A percentile compares a stretch with the other conserved stretches of the same genome.
Evolutionary conservation across 2,329 filamentous ascomycete genomes (phyloP).

Genomic region (Colletotrichum magnum): DNA sequence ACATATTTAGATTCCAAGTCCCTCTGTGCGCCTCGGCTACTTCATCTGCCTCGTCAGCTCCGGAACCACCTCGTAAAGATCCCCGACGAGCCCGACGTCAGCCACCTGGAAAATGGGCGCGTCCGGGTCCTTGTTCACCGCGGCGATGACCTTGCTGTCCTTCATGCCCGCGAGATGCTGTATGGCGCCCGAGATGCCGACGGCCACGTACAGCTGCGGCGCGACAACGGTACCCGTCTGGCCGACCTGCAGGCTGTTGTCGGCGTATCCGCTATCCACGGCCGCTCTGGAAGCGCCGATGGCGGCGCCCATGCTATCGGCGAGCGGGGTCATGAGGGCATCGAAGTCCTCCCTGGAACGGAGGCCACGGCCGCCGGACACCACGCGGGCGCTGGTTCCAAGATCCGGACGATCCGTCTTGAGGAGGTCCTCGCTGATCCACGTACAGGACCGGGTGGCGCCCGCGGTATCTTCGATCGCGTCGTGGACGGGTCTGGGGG

Average conservation of each 20-base stretch:
- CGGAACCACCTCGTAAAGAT: constrained; percentile 95
- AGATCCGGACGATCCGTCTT: constrained; percentile 96
- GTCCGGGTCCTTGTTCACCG: constrained; percentile 98
- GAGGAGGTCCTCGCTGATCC: constrained; percentile 79
- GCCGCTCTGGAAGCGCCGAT: constrained; percentile 95
- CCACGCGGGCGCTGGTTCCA: constrained; percentile 88
- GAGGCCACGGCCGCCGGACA: constrained; percentile 92
- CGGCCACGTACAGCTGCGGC: constrained; percentile 93
- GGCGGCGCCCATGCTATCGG: constrained; percentile 93
- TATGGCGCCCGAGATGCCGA: constrained; percentile 96
- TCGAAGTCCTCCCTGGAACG: constrained; percentile 99
- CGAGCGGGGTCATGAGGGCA: constrained; percentile 89
- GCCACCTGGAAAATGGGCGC: constrained; percentile 99
- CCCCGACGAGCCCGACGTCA: constrained; percentile 94
- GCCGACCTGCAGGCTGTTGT: constrained; percentile 98
- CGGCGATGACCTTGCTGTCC: constrained; percentile 99
- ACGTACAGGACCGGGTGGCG: no score
- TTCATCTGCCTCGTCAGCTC: constrained; percentile 97
- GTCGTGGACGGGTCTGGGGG: no score
- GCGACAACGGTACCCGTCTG: constrained; percentile 99
- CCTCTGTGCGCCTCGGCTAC: constrained; percentile 40
- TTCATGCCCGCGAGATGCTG: constrained; percentile 99
- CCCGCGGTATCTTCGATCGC: no score
- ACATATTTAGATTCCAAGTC: no score
- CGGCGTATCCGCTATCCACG: constrained; percentile 96